Evolutionary conservation across 2,329 filamentous ascomycete genomes (phyloP).

Genomic region (Alternaria infectoria): DNA sequence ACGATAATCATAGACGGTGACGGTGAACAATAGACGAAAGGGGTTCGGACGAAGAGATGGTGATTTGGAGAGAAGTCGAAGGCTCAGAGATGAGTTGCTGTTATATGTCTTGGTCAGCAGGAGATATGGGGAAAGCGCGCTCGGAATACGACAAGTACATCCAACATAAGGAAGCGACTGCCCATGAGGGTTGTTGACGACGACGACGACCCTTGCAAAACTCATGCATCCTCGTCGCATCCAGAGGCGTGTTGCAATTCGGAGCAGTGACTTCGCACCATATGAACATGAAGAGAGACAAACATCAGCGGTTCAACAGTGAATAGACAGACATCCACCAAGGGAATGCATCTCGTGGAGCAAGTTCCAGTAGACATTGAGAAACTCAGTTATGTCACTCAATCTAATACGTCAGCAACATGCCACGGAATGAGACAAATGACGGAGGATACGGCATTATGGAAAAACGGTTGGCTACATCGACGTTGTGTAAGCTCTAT

Average conservation of each 20-base stretch:
- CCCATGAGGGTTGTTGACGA: not conserved
- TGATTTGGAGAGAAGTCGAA: not conserved
- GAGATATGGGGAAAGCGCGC: not conserved
- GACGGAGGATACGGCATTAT: not conserved
- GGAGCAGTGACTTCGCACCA: not conserved
- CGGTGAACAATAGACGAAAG: not conserved
- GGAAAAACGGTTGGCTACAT: not conserved
- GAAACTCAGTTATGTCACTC: too few species aligned
- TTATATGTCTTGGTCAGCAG: not conserved
- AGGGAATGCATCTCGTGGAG: not conserved
- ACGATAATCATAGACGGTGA: not conserved
- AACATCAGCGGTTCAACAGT: not conserved
- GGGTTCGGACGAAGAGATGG: not conserved
- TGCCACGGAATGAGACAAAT: not conserved
- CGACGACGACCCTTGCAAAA: not conserved
- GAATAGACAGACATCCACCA: not conserved
- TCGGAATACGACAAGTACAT: not conserved
- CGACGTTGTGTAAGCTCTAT: too few species aligned
- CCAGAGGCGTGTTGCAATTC: not conserved
- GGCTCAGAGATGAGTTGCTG: not conserved
- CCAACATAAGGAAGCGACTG: not conserved
- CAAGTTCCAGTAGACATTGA: not conserved
- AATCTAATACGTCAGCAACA: not conserved
- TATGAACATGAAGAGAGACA: rapidly evolving
- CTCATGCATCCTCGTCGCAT: not conserved